Evolutionary conservation across 495 filamentous ascomycete genomes (phyloP).

Genomic region (Neurospora sp.): DNA sequence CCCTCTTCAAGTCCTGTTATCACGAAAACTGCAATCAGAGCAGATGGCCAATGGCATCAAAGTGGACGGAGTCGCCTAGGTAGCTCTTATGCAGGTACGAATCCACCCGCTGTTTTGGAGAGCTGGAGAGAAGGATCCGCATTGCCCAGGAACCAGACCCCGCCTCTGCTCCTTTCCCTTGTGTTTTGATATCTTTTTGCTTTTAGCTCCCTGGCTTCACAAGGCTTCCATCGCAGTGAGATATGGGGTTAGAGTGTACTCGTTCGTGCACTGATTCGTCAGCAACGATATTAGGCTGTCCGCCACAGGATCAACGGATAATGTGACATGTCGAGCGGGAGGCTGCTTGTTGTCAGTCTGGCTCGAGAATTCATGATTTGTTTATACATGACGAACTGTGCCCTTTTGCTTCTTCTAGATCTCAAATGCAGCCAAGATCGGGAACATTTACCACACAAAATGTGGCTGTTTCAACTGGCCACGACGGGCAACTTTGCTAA

Average conservation of each 20-base stretch:
- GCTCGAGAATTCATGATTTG: not conserved
- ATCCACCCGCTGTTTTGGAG: conserved; percentile 1
- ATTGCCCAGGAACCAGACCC: not conserved
- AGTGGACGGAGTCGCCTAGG: not conserved
- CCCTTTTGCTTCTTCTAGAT: not conserved
- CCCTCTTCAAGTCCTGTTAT: not conserved
- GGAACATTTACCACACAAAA: not conserved
- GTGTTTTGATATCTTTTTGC: not conserved
- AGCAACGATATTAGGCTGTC: not conserved
- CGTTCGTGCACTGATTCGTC: not conserved
- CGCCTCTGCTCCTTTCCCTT: not conserved
- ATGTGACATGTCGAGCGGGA: not conserved
- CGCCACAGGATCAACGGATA: not conserved
- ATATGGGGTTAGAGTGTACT: not conserved
- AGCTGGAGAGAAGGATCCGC: not conserved
- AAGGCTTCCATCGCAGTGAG: not conserved
- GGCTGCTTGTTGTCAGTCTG: not conserved
- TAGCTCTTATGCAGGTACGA: conserved; percentile 6
- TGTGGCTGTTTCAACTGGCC: conserved; percentile 4
- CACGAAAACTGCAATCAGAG: not conserved
- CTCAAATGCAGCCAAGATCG: not conserved
- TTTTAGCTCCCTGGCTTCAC: not conserved
- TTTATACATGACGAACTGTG: not conserved
- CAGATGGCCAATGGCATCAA: not conserved
- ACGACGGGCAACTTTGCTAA: conserved; percentile 15